Percentiles rank a stretch among this genome's conserved stretches.
Evolutionary conservation across 768 basidiomycete species (phyloP).

Genomic region (Termitomyces sp.): DNA sequence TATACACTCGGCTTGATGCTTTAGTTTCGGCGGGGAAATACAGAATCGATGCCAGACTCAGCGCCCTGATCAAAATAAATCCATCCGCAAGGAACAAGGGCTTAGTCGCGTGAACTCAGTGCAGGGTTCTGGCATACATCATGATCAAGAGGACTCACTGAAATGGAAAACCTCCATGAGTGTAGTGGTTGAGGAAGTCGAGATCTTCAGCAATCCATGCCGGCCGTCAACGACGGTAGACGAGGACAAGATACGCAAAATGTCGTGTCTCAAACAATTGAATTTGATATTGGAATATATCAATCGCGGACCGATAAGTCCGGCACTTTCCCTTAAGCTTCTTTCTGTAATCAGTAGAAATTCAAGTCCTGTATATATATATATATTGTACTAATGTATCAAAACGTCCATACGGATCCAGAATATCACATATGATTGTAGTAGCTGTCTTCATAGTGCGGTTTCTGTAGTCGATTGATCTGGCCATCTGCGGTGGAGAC

Average conservation of each 20-base stretch:
- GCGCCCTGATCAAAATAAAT: conserved; percentile 5
- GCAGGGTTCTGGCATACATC: conserved; percentile 7
- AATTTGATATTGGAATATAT: too few species aligned
- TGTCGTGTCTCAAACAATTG: background rate
- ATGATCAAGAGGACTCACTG: conserved; percentile 5
- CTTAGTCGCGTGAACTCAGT: conserved; percentile 1
- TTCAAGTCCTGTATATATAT: too few species aligned
- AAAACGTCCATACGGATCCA: background rate
- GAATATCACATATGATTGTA: background rate
- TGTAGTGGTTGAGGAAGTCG: background rate
- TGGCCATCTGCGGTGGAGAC: conserved; percentile 11
- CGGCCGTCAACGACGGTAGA: background rate
- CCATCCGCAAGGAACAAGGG: conserved; percentile 3
- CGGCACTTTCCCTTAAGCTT: background rate
- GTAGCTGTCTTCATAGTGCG: conserved; percentile 4
- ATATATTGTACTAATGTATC: background rate
- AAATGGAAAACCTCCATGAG: conserved; percentile 7
- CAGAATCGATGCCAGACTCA: background rate
- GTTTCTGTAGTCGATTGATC: background rate
- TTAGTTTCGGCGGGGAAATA: conserved; percentile 6
- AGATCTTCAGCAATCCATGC: background rate
- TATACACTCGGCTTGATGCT: conserved; percentile 4
- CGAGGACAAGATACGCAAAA: too few species aligned
- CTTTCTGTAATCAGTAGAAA: too few species aligned
- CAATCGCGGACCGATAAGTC: background rate